These are phyloP conservation scores for Coemansia sp. DNA, from an alignment of 192 early-diverging fungal genomes.

Conservation along the genomic window DNA sequence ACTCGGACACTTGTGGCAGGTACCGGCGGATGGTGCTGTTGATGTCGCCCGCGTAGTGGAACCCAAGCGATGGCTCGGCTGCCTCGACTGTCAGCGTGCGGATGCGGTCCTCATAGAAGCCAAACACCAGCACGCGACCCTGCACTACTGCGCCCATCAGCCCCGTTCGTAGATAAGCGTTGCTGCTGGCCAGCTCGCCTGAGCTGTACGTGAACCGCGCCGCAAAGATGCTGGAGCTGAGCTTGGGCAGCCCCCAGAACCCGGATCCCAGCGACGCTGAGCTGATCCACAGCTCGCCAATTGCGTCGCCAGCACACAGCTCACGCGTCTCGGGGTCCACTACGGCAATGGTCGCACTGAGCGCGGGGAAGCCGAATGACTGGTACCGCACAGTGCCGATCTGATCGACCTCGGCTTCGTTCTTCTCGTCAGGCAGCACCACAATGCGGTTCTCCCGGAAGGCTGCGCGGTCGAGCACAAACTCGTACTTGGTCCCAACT, in stretches of 20 bases:
- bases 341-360: conserved; percentile 67
- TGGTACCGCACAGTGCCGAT: conserved; percentile 49
- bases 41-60: conserved; percentile 54
- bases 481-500: conserved; percentile 36
- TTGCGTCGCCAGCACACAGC: conserved; percentile 70
- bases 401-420: conserved; percentile 32
- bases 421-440: conserved; percentile 52
- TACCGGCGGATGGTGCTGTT: conserved; percentile 37
- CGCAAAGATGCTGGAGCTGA: conserved; percentile 75
- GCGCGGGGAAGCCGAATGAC: conserved; percentile 49
- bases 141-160: conserved; percentile 72
- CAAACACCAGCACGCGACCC: conserved; percentile 76
- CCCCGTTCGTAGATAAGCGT: conserved; percentile 77
- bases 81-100: conserved; percentile 56
- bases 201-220: conserved; percentile 55
- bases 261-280: conserved; percentile 72
- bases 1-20: conserved; percentile 46
- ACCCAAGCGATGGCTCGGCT: conserved; percentile 40
- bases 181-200: conserved; percentile 48
- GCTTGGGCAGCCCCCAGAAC: conserved; percentile 79
- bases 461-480: conserved; percentile 71
- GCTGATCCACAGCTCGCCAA: conserved; percentile 89
- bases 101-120: conserved; percentile 78
- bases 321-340: conserved; percentile 83
- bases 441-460: conserved; percentile 65